Evolutionary conservation across 1,284 basidiomycete genomes (phyloP), one percentile per base, ranked within the genome.

Genomic region (Ceratobasidium sp.): DNA sequence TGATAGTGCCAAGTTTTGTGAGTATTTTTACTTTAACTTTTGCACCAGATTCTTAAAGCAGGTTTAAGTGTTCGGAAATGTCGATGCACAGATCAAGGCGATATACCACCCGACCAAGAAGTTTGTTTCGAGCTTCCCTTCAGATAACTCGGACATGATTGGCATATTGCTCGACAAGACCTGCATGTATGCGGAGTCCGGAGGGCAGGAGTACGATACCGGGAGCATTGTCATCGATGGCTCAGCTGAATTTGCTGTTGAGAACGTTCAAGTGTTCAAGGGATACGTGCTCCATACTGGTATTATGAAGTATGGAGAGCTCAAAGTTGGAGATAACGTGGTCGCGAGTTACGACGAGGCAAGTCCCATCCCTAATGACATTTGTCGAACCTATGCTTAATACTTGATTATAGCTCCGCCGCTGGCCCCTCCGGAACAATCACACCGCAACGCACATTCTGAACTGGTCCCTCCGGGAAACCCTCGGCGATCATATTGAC

Each of bases 371-470:
- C 8, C 44, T 23, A 33, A 3, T 38, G 38, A 3, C 2, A 35
- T 70, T 27, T 50, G 50, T 55, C 48, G 78, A 27, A 55, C 41
- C 41, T 44, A 78, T 82, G 18, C 38, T 66, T 60, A 16, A 71
- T 50, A 66, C 41, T 33, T n/a, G 5, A 38, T 16, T 77, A 38
- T 38, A 95, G 93, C 90, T 96, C 59, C 95, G 97, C 68, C 91
- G 98, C 78, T 96, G 94, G 93, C 97, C 97, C 0, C 87, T 99
- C 78, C 92, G 96, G 79, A 99, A 96, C 86, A 99, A 99, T 84
- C 98, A 99, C 87, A 99, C 97, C 33, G 97, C 94, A 18, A 99
- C 98, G 0, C 98, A 99, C 85, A 97, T 99, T 81, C 94, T 99
- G 82, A 99, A 99, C 87, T 99, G 89, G 84, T 91, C 89, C 76